Evolutionary conservation across 495 filamentous ascomycete species (phyloP), one percentile per base, ranked within the genome.

Genomic region (Lepraria neglecta): DNA sequence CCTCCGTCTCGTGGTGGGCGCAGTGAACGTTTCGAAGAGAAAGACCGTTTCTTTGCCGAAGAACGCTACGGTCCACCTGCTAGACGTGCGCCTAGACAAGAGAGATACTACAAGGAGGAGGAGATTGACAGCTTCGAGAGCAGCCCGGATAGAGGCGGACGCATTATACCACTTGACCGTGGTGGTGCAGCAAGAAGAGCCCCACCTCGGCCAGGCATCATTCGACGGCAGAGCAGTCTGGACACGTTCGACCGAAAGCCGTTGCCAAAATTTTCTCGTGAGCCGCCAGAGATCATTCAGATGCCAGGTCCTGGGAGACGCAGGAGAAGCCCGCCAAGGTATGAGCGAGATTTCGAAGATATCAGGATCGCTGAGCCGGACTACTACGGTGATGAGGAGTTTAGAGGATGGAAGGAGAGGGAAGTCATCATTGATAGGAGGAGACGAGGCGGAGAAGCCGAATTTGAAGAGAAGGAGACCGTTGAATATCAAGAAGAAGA

Each of bases 191-290:
- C 45, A 27, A 57, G 53, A 30, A 46, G 58, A 62, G 54, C 63
- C 28, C 43, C 56, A 38, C 75, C 79, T 54, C 72, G 67, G 30
- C 86, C 86, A n/a, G 79, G 76, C 17, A 74, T 86, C 38, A 65
- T 86, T 61, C 78, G 86, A 59, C 77, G 86, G 12, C 85, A 87
- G 66, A 87, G 84, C 19, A 87, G 83, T 55, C 73, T 88, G 33
- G 86, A 89, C 70, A 88, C 86, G 0, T 89, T 87, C 66, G 87
- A 90, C 73, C 82, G 87, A 33, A 78, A 82, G 60, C 83, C 86
- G 3, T 67, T 77, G 24, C 77, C 85, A 71, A 75, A 73, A 54
- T 85, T 79, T 67, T 69, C 77, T 73, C 58, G 59, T 60, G 68
- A 61, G 68, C 67, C 72, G 52, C 67, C 77, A 10, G 72, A 69